Evolutionary conservation across 371 early-diverging fungal species (phyloP).

Genomic region (Thermomucor indicae-seudaticae): DNA sequence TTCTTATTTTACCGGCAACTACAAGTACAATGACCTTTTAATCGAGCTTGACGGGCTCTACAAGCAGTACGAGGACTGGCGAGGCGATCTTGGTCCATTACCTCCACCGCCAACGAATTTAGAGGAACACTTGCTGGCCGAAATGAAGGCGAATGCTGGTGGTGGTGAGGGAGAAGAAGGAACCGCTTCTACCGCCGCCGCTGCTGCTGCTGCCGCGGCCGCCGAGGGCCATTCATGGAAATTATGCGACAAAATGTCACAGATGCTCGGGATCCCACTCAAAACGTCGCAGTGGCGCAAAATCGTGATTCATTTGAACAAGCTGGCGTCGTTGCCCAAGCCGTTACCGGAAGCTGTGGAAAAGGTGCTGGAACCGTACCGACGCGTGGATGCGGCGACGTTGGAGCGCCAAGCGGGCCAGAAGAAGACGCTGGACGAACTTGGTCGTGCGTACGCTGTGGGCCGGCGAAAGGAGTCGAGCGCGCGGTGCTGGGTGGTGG

Average conservation of each 20-base stretch:
- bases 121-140: too few relatives aligned
- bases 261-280: conserved; percentile 50
- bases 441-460: conserved; percentile 76
- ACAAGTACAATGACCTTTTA: conserved; percentile 72
- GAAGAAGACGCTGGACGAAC: conserved; percentile 60
- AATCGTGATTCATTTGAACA: conserved; percentile 50
- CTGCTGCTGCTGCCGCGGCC: conserved; percentile 12
- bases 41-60: conserved; percentile 67
- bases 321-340: conserved; percentile 49
- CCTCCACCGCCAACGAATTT: too few relatives aligned
- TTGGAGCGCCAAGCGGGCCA: conserved; percentile 10
- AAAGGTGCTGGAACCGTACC: conserved; percentile 38
- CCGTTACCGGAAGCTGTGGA: conserved; percentile 47
- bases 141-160: too few relatives aligned
- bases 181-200: conserved; percentile 3
- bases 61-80: conserved; percentile 38
- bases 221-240: conserved; percentile 46
- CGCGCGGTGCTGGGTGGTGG: conserved; percentile 77
- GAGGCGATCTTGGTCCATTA: conserved; percentile 8
- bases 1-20: conserved; percentile 90
- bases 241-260: conserved; percentile 50
- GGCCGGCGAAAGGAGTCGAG: conserved; percentile 86
- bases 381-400: conserved; percentile 24
- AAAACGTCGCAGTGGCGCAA: conserved; percentile 65
- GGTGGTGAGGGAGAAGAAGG: too few relatives aligned